Percentiles rank a stretch among this genome's conserved stretches.
These are phyloP conservation scores for Kuraishia floccosa DNA, from an alignment of 805 yeast genomes.

Conservation along the genomic window DNA sequence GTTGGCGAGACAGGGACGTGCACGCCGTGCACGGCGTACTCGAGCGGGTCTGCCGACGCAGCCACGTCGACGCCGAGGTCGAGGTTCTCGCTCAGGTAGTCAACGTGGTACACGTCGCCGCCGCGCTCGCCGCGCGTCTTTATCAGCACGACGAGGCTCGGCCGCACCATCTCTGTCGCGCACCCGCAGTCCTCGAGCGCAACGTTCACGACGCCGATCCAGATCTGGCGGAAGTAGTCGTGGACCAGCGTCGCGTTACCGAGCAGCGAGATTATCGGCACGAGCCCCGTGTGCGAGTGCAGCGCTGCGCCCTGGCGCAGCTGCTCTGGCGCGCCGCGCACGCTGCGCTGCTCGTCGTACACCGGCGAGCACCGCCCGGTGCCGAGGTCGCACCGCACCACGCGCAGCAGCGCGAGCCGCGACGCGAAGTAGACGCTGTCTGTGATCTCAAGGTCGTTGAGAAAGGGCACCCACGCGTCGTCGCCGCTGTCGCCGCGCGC, in stretches of 20 bases:
- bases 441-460: neutral
- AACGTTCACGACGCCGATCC: neutral
- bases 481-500: neutral
- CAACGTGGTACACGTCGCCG: conserved; percentile 1
- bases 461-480: conserved; percentile 1
- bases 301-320: too few species aligned
- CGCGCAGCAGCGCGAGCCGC: neutral
- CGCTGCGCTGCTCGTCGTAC: too few species aligned
- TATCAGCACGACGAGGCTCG: neutral
- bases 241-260: neutral
- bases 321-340: too few species aligned
- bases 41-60: too few species aligned
- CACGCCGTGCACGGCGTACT: neutral
- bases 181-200: neutral
- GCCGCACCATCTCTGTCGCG: neutral
- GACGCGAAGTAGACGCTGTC: neutral
- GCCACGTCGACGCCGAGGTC: too few species aligned
- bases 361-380: neutral
- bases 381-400: neutral
- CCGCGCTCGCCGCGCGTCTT: neutral
- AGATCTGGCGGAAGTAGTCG: neutral
- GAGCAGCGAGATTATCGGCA: neutral
- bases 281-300: neutral
- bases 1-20: too few species aligned
- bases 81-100: neutral